Base-by-base conservation (phyloP, 1,284 basidiomycete genomes). In the Fomes fomentarius region DNA sequence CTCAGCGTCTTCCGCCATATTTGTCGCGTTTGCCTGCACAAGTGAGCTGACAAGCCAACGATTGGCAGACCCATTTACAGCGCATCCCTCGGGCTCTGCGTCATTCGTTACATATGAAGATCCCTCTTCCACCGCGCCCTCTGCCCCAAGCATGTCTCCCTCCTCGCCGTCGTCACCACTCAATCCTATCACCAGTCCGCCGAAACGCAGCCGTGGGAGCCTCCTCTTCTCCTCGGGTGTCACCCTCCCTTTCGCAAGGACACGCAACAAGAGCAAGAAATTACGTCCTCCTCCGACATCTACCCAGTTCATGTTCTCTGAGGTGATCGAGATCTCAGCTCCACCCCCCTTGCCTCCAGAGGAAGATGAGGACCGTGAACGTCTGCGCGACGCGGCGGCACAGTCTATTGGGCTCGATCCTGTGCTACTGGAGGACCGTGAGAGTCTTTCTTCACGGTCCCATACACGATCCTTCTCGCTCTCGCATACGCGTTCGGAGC, bases 301-400 rank as follows among this genome's bases (percentile, higher is more conserved):
- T 4, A 63, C 60, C 30, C 71, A 57, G 1, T 66, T 83, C 38
- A 68, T 86, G 28, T 73, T 87, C 47, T 81, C 85, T 8, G 86
- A 82, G 41, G 85, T 90, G 48, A 87, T 91, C 48, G 88, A 91
- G 67, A 89, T 91, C 39, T 79, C 74, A 45, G 84, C 84, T 10
- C 72, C 76, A 33, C 72, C 75, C 14, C 54, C 59, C 33, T 66
- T 74, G 53, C 63, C 62, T 3, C 76, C 88, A 58, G 79, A 79
- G 47, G 89, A 91, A 63, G 76, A 81, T 37, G 82, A 85, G 63
- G 89, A 91, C 63, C 81, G 89, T 14, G 81, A 86, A 58, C 80
- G 87, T 24, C 71, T 92, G 37, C 75, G 88, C 26, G 85, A 88
- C 52, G 84, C 81, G 33, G 90, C 90, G 17, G 89, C 89, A 0